Evolutionary conservation across 2,329 filamentous ascomycete species (phyloP).

Genomic region (Cercospora nicotianae): DNA sequence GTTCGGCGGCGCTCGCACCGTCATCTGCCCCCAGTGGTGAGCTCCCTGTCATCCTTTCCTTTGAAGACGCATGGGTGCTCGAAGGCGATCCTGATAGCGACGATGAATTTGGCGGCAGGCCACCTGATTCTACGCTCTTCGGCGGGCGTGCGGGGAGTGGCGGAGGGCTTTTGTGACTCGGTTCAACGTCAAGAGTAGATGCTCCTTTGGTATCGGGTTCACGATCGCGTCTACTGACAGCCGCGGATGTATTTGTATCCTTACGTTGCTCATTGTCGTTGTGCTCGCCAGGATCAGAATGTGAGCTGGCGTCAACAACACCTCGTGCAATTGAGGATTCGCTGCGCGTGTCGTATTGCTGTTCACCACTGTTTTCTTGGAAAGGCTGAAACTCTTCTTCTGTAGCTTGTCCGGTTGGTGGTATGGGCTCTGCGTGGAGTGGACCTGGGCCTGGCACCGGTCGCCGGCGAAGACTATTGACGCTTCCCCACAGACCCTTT

Average conservation of each 20-base stretch:
- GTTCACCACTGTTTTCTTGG: slow-evolving; percentile 26
- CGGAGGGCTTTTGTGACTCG: slow-evolving; percentile 4
- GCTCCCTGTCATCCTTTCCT: not conserved
- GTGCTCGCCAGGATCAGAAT: not conserved
- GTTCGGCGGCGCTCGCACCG: not conserved
- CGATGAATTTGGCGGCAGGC: not conserved
- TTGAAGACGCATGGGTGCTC: not conserved
- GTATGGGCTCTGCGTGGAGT: not conserved
- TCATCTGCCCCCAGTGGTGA: not conserved
- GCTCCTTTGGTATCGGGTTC: not conserved
- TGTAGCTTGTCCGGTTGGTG: not conserved
- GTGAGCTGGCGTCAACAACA: not conserved
- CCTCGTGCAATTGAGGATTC: not conserved
- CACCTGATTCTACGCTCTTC: not conserved
- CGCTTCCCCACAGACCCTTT: slow-evolving; percentile 23
- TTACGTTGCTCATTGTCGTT: not conserved
- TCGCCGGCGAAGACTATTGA: slow-evolving; percentile 21
- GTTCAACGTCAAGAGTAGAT: not conserved
- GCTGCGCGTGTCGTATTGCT: not conserved
- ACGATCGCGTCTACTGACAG: not conserved
- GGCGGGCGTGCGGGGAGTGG: not conserved
- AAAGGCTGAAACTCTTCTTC: slow-evolving; percentile 27
- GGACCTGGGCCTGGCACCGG: slow-evolving; percentile 16
- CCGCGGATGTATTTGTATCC: not conserved
- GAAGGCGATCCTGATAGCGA: not conserved